phyloP scores from a whole-genome alignment of 441 rosid species.

The Macaranga tanarius region DNA sequence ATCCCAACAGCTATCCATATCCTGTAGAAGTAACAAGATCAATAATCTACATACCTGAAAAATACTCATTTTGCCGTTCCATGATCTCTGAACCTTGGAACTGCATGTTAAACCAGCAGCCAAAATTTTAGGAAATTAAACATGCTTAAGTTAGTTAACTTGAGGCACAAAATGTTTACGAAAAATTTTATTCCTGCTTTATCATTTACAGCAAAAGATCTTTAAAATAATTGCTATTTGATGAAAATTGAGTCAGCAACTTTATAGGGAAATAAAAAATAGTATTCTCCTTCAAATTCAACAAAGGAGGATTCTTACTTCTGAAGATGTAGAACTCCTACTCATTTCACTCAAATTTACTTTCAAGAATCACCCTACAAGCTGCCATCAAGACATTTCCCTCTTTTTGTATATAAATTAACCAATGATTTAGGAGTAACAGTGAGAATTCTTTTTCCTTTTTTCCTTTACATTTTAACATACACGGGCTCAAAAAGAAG shows the following conservation, averaged over 20 bases:
- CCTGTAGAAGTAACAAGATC: conserved; percentile 9
- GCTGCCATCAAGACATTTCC: not conserved
- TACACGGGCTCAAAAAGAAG: not conserved
- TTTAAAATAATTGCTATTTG: not conserved
- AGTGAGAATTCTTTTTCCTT: not conserved
- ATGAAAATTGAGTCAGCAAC: too few species aligned
- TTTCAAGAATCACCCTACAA: not conserved
- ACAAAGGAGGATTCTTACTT: too few species aligned
- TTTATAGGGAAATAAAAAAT: too few species aligned
- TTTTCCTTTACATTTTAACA: not conserved
- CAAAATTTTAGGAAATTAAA: conserved; percentile 3
- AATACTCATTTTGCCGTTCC: conserved; percentile 65
- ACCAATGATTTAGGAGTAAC: not conserved
- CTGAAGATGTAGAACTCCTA: too few species aligned
- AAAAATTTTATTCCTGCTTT: not conserved
- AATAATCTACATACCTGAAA: conserved; percentile 49
- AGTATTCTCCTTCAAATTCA: too few species aligned
- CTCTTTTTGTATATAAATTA: not conserved
- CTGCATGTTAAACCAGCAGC: conserved; percentile 36
- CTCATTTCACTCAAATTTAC: too few species aligned
- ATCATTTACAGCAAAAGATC: not conserved
- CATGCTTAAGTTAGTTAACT: not conserved
- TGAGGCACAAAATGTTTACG: not conserved
- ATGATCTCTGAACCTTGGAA: conserved; percentile 69
- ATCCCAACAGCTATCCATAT: not conserved